Evolutionary conservation across 164 flowering plant species (phyloP).

Genomic region (Umbilicus rupestris): DNA sequence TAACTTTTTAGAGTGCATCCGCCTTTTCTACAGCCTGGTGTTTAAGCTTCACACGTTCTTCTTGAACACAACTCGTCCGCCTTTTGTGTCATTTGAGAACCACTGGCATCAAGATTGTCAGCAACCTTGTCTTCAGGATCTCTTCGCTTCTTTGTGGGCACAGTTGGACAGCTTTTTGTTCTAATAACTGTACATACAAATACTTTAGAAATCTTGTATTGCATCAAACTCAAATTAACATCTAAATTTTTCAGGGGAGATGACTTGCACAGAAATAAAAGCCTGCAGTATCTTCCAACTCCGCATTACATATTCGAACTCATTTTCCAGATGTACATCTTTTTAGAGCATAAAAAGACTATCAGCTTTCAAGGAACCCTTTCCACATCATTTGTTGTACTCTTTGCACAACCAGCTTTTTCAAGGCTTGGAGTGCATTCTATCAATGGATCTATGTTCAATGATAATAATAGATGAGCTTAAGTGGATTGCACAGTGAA

Average conservation of each 20-base stretch:
- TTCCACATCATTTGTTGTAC: neutral
- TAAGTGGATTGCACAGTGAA: too few species aligned
- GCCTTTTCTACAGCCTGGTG: conserved; percentile 46
- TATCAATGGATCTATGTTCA: too few species aligned
- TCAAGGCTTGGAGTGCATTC: too few species aligned
- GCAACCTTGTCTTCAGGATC: conserved; percentile 35
- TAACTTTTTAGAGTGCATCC: conserved; percentile 51
- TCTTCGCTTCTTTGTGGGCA: conserved; percentile 42
- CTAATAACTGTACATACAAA: conserved; percentile 24
- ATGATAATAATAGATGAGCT: too few species aligned
- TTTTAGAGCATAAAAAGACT: neutral
- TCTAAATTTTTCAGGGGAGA: too few species aligned
- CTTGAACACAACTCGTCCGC: conserved; percentile 33
- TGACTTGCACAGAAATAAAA: neutral
- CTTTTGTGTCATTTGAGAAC: conserved; percentile 38
- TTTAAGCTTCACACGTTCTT: conserved; percentile 44
- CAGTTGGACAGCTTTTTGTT: conserved; percentile 48
- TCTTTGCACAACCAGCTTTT: too few species aligned
- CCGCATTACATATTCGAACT: neutral
- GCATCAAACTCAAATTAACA: neutral
- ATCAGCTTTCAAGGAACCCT: neutral
- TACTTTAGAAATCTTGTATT: neutral
- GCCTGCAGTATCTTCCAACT: neutral
- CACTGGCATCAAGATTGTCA: conserved; percentile 15
- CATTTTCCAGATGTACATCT: neutral